A percentile compares a stretch with the other conserved stretches of the same genome.
These are phyloP conservation scores for Candida tibetensis DNA, from an alignment of 805 yeast species.

Conservation along the genomic window DNA sequence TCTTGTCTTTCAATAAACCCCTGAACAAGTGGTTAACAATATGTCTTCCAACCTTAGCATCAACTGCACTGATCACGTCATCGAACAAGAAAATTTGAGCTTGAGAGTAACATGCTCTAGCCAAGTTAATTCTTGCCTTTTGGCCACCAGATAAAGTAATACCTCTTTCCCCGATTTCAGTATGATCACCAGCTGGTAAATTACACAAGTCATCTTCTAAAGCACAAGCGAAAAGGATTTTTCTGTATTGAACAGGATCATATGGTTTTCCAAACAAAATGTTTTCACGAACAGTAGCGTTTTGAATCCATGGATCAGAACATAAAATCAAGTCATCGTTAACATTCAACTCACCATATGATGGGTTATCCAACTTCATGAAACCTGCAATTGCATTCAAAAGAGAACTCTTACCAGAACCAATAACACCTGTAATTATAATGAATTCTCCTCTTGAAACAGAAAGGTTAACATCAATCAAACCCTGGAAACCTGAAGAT, in stretches of 20 bases:
- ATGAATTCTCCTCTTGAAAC: conserved; percentile 35
- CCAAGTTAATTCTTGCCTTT: conserved; percentile 44
- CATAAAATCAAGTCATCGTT: conserved; percentile 34
- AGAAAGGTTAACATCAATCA: conserved; percentile 29
- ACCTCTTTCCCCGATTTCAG: conserved; percentile 47
- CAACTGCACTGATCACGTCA: conserved; percentile 46
- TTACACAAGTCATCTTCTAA: conserved; percentile 35
- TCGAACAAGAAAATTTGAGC: conserved; percentile 36
- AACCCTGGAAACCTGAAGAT: conserved; percentile 27
- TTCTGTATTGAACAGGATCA: conserved; percentile 26
- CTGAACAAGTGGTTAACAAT: conserved; percentile 35
- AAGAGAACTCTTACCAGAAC: conserved; percentile 43
- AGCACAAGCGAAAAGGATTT: conserved; percentile 36
- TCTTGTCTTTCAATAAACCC: conserved; percentile 31
- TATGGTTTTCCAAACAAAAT: conserved; percentile 36
- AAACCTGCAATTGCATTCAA: conserved; percentile 40
- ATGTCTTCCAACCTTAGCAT: conserved; percentile 42
- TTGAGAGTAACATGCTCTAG: conserved; percentile 40
- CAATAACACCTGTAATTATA: conserved; percentile 42
- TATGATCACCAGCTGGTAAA: conserved; percentile 37
- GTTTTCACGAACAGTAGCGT: conserved; percentile 40
- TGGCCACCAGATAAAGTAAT: conserved; percentile 46
- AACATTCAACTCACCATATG: conserved; percentile 22
- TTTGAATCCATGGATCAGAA: conserved; percentile 43
- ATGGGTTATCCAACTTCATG: conserved; percentile 32